Evolutionary conservation across 164 flowering plant species (phyloP).

Genomic region (Aristolochia fimbriata): DNA sequence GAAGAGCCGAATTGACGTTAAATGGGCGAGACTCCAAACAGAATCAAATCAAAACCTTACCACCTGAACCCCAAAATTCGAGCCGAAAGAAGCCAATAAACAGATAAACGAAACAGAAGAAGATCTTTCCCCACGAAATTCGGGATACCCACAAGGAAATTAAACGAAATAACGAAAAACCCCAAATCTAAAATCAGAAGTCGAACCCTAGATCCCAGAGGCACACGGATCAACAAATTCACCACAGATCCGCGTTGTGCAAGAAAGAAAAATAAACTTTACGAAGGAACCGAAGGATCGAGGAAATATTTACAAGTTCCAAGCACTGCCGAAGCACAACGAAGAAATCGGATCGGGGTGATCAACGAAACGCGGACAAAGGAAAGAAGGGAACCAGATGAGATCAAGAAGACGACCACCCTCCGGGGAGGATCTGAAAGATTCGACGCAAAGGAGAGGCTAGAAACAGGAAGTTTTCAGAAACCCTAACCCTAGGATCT

Average conservation of each 20-base stretch:
- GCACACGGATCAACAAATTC: conserved; percentile 8
- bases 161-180: conserved; percentile 4
- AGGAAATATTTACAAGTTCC: neutral
- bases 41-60: neutral
- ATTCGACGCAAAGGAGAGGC: conserved; percentile 4
- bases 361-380: conserved; percentile 4
- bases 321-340: neutral
- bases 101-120: neutral
- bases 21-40: neutral
- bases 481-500: conserved; percentile 39
- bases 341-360: conserved; percentile 24
- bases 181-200: conserved; percentile 9
- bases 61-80: conserved; percentile 1
- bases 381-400: conserved; percentile 2
- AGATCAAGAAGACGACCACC: neutral
- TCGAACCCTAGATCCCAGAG: conserved; percentile 24
- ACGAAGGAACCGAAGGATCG: conserved; percentile 10
- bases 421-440: neutral
- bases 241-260: neutral
- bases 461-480: neutral
- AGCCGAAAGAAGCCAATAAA: conserved; percentile 1
- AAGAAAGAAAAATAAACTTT: neutral
- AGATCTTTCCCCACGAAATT: neutral
- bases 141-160: conserved; percentile 9
- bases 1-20: neutral